Conservation (phyloP, 495 filamentous ascomycete species). For the Apodospora peruviana region DNA sequence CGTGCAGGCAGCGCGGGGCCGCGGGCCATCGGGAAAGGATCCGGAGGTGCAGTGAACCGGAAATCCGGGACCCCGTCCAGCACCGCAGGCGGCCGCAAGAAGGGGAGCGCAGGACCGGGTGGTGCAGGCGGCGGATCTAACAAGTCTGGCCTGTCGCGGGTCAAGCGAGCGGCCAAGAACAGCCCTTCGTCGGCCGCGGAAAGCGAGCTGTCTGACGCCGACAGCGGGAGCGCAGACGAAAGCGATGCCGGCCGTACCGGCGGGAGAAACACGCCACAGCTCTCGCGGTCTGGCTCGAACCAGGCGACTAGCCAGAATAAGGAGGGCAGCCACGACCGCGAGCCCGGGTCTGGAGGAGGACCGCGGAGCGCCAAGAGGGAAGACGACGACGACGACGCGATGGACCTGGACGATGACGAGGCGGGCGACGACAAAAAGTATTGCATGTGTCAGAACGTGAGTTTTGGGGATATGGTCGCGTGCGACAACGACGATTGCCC, state of each 20-base stretch:
- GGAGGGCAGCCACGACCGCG: constrained; percentile 10
- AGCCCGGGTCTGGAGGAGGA: background rate
- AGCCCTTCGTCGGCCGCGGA: constrained; percentile 52
- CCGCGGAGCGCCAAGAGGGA: constrained; percentile 7
- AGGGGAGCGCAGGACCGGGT: constrained; percentile 52
- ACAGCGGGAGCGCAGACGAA: constrained; percentile 49
- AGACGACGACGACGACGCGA: constrained; percentile 54
- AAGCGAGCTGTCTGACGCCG: constrained; percentile 63
- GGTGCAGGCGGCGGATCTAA: constrained; percentile 30
- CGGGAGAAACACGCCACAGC: constrained; percentile 27
- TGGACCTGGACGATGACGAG: constrained; percentile 74
- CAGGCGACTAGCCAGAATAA: constrained; percentile 9
- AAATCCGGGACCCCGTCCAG: constrained; percentile 64
- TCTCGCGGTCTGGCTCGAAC: constrained; percentile 17
- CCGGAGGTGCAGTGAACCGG: constrained; percentile 29
- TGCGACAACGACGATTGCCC: constrained; percentile 92
- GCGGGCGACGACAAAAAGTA: constrained; percentile 86
- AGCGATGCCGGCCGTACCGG: constrained; percentile 41
- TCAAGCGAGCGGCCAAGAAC: constrained; percentile 53
- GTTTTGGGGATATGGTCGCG: constrained; percentile 95
- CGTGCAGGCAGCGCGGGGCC: constrained; percentile 72
- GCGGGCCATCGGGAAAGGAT: constrained; percentile 48
- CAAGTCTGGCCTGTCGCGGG: constrained; percentile 46
- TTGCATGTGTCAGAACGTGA: constrained; percentile 87
- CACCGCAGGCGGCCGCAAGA: constrained; percentile 39